Conservation (phyloP, 2,329 filamentous ascomycete species). For the Alternaria sp. region DNA sequence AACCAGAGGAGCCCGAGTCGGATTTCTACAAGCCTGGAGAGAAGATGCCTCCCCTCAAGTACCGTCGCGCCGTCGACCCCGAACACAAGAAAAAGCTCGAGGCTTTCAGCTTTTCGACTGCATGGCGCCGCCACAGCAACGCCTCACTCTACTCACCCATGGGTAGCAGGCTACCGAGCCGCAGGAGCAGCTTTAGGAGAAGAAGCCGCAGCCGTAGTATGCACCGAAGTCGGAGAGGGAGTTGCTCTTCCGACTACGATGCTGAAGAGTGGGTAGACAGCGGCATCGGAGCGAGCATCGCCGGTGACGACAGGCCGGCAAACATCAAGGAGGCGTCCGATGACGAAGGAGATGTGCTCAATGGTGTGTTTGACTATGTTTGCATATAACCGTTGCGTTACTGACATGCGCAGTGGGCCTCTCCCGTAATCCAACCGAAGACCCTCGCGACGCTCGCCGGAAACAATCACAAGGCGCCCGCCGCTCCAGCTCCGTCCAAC, state of each 20-base stretch:
- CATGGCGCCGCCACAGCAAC: constrained; percentile 55
- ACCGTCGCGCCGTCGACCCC: constrained; percentile 56
- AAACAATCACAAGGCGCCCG: constrained; percentile 34
- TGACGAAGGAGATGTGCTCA: constrained; percentile 53
- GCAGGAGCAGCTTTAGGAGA: constrained; percentile 43
- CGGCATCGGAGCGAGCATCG: constrained; percentile 44
- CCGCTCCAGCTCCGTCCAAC: constrained; percentile 36
- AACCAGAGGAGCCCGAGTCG: constrained; percentile 48
- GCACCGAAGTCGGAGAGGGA: constrained; percentile 42
- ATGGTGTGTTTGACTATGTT: constrained; percentile 47
- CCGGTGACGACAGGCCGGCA: constrained; percentile 37
- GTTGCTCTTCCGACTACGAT: constrained; percentile 46
- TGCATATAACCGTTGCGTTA: constrained; percentile 6
- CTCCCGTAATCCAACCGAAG: constrained; percentile 43
- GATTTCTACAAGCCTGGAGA: constrained; percentile 60
- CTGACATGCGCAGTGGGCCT: constrained; percentile 42
- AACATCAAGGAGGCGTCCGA: constrained; percentile 53
- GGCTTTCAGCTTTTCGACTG: constrained; percentile 54
- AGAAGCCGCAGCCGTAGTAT: constrained; percentile 40
- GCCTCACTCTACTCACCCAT: constrained; percentile 57
- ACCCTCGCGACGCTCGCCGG: constrained; percentile 35
- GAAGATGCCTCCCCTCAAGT: constrained; percentile 59
- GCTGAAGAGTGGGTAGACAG: constrained; percentile 49
- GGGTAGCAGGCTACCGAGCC: constrained; percentile 56
- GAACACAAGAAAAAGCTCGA: constrained; percentile 59